These are phyloP conservation scores for Paramecium octaurelia DNA, from an alignment of 73 alveolate genomes.

Conservation along the genomic window DNA sequence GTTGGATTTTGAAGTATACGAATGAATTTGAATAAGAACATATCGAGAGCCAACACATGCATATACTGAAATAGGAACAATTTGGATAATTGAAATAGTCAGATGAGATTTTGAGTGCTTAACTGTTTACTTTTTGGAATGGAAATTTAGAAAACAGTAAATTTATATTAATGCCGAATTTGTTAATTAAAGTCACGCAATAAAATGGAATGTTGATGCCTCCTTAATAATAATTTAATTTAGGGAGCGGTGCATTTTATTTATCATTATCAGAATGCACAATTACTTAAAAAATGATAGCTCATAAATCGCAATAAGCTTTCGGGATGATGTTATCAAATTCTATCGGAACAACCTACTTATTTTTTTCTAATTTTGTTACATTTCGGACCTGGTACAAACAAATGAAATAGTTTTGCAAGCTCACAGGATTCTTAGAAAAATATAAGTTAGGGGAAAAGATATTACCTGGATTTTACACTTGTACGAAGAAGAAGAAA, in stretches of 20 bases:
- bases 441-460: constrained; percentile 32
- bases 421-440: constrained; percentile 23
- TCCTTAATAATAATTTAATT: neutral
- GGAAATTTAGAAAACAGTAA: neutral
- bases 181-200: neutral
- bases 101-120: constrained; percentile 23
- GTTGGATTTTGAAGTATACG: neutral
- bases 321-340: neutral
- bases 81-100: neutral
- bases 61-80: neutral
- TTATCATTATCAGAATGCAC: constrained; percentile 46
- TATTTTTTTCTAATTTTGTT: neutral
- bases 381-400: constrained; percentile 1
- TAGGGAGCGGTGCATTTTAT: neutral
- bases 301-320: constrained; percentile 12
- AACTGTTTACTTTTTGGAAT: neutral
- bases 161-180: neutral
- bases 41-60: neutral
- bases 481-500: constrained; percentile 10
- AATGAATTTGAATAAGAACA: neutral
- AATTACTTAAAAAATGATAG: constrained; percentile 2
- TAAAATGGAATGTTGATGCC: neutral
- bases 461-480: neutral
- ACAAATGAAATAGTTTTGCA: constrained; percentile 9
- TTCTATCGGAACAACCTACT: constrained; percentile 1